Evolutionary conservation across 768 basidiomycete species (phyloP).

Genomic region (Xanthoconium purpureum): DNA sequence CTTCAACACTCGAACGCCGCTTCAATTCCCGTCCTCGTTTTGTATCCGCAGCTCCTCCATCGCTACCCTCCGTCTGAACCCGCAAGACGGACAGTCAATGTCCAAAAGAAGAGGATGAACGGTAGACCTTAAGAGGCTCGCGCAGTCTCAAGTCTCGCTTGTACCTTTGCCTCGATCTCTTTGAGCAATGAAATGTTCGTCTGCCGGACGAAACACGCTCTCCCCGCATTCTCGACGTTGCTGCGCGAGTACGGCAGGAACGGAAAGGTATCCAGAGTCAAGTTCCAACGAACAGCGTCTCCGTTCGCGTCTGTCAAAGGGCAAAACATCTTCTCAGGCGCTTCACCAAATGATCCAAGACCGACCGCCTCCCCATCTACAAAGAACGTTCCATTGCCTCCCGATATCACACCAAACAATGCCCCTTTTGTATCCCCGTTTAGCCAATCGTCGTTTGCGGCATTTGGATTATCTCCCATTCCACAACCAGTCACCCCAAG

Average conservation of each 20-base stretch:
- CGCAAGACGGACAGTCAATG: too few species aligned
- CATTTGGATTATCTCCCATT: slow-evolving; percentile 17
- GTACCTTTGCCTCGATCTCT: slow-evolving; percentile 67
- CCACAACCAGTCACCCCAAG: slow-evolving; percentile 23
- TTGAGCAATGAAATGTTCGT: slow-evolving; percentile 75
- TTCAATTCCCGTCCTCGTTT: slow-evolving; percentile 57
- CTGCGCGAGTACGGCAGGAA: slow-evolving; percentile 85
- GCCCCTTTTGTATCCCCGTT: slow-evolving; percentile 22
- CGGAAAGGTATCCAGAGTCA: slow-evolving; percentile 57
- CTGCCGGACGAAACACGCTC: slow-evolving; percentile 75
- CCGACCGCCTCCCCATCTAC: slow-evolving; percentile 27
- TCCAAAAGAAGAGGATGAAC: not conserved
- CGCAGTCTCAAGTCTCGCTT: slow-evolving; percentile 73
- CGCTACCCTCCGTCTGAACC: slow-evolving; percentile 46
- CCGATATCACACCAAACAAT: slow-evolving; percentile 22
- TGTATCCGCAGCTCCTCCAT: slow-evolving; percentile 64
- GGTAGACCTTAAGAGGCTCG: slow-evolving; percentile 65
- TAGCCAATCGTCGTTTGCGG: slow-evolving; percentile 21
- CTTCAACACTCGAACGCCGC: slow-evolving; percentile 51
- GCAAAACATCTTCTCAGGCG: slow-evolving; percentile 46
- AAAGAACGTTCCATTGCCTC: slow-evolving; percentile 16
- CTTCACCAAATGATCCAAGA: slow-evolving; percentile 25
- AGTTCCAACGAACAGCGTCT: slow-evolving; percentile 62
- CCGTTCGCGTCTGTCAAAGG: slow-evolving; percentile 76
- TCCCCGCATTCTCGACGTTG: slow-evolving; percentile 89